Percentiles rank a stretch among this genome's conserved stretches.
Evolutionary conservation across 1,139 yeast species (phyloP).

Genomic region (Sugiyamaella castrensis): DNA sequence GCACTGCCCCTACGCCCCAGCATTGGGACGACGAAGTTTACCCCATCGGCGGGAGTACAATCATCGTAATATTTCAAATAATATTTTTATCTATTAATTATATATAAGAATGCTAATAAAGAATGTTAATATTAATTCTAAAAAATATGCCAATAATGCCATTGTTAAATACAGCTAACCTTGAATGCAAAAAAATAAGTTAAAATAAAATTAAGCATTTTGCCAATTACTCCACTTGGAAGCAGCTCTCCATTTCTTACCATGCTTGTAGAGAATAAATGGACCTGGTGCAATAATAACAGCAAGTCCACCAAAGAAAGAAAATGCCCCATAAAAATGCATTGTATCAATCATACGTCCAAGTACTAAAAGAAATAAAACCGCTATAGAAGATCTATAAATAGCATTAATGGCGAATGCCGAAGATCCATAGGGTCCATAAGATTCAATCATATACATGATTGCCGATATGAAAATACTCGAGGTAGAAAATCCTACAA

Average conservation of each 20-base stretch:
- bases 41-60: too few relatives aligned
- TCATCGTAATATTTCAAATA: too few relatives aligned
- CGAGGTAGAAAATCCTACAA: slow-evolving; percentile 72
- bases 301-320: slow-evolving; percentile 18
- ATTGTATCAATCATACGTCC: slow-evolving; percentile 15
- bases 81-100: too few relatives aligned
- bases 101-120: too few relatives aligned
- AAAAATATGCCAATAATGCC: too few relatives aligned
- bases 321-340: slow-evolving; percentile 18
- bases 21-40: too few relatives aligned
- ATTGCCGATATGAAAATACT: slow-evolving; percentile 68
- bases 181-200: too few relatives aligned
- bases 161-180: too few relatives aligned
- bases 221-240: slow-evolving; percentile 11
- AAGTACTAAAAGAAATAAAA: slow-evolving; percentile 12
- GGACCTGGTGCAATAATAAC: slow-evolving; percentile 19
- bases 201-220: too few relatives aligned
- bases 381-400: slow-evolving; percentile 40
- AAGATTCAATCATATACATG: slow-evolving; percentile 65
- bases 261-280: slow-evolving; percentile 13
- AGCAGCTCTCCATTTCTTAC: slow-evolving; percentile 13
- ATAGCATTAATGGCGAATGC: slow-evolving; percentile 55
- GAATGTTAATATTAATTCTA: too few relatives aligned
- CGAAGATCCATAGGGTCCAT: slow-evolving; percentile 64
- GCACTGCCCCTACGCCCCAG: too few relatives aligned